Percentiles rank a stretch among this genome's conserved stretches.
These are phyloP conservation scores for Stemphylium vesicarium DNA, from an alignment of 2,329 filamentous ascomycete genomes.

Conservation along the genomic window DNA sequence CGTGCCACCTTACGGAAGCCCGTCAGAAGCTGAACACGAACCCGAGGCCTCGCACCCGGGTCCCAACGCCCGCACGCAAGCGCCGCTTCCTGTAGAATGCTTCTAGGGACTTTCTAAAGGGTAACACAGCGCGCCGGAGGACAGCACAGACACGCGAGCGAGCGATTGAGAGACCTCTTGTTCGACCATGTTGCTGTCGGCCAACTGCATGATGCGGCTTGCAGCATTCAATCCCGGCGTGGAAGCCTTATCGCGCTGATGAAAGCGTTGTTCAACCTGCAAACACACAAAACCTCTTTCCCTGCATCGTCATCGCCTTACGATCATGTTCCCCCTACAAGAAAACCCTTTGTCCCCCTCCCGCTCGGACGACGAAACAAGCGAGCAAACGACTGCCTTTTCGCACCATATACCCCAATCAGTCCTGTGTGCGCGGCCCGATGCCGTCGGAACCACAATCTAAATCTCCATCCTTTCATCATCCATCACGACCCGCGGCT, in stretches of 20 bases:
- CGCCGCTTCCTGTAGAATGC: conserved; percentile 11
- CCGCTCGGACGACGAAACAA: background rate
- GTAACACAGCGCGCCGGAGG: conserved; percentile 10
- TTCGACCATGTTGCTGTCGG: background rate
- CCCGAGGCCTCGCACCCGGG: conserved; percentile 27
- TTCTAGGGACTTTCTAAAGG: conserved; percentile 12
- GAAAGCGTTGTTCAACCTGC: background rate
- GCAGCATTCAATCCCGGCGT: background rate
- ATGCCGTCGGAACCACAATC: conserved; percentile 12
- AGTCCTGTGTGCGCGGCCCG: conserved; percentile 11
- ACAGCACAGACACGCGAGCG: conserved; percentile 4
- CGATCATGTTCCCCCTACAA: background rate
- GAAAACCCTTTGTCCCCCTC: background rate
- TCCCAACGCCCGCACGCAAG: conserved; percentile 13
- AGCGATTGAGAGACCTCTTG: background rate
- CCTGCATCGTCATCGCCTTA: background rate
- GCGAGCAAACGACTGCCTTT: background rate
- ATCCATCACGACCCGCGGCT: background rate
- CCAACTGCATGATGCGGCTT: background rate
- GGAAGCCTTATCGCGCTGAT: background rate
- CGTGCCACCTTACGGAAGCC: conserved; percentile 6
- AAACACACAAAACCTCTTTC: background rate
- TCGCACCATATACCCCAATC: conserved; percentile 19
- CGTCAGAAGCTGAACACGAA: conserved; percentile 17
- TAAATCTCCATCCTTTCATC: conserved; percentile 5